Base-by-base conservation (phyloP, 805 yeast species). In the Saccharomyces jurei region DNA sequence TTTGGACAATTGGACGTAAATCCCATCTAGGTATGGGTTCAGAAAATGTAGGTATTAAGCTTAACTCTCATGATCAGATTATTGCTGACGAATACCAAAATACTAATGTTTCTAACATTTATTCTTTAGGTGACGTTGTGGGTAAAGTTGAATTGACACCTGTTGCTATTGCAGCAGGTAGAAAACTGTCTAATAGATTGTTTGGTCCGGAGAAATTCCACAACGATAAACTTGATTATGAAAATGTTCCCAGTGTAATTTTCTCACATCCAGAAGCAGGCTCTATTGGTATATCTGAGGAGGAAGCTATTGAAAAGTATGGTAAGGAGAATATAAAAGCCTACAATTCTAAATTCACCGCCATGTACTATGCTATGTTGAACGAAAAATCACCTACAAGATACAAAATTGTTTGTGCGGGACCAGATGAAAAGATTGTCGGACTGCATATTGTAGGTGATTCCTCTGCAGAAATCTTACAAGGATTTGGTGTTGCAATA, bases 231-330 rank as follows among this genome's bases (percentile, higher is more conserved):
- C 89, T 88, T 70, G 97, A 90, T 69, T 94, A 85, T 72, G 73
- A 70, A 29, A 87, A 91, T 67, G 82, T 94, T 51, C 99, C 99
- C 47, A 86, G 96, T 48, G 99, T 84, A n/a, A 80, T 94, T n/a
- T 94, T 94, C 71, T 84, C 97, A 2, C 99, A 94, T 72, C 99
- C 99, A 31, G 98, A 92, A 74, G 95, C 95, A 6, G 99, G 97
- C 52, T 79, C 96, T 5, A 84, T 92, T 70, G 99, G 99, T 51
- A 73, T 94, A 54, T 77, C 88, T 54, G 96, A 90, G 72, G 75
- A 77, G 54, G 84, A 82, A 59, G 99, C 99, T 48, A 73, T 80
- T 57, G 83, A 75, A 53, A 77, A 89, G 74, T 91, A 79, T 68
- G 98, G 98, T 55, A 77, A 80, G 60, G 90, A 83, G 22, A 79